These are phyloP conservation scores for Candida glaebosa DNA, from an alignment of 805 yeast genomes.

Conservation along the genomic window DNA sequence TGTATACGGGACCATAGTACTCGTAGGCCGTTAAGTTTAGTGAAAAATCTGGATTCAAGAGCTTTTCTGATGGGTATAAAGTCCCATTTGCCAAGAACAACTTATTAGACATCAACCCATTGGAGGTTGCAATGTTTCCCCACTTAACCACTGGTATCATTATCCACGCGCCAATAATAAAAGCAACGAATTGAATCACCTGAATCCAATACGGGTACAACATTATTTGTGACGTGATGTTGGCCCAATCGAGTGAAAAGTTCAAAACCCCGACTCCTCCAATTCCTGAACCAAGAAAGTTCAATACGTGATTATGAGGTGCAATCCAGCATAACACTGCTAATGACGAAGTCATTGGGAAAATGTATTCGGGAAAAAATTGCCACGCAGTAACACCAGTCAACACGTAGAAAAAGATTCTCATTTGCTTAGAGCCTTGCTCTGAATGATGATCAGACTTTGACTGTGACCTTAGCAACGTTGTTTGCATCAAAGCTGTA, in stretches of 20 bases:
- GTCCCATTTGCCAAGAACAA: conserved; percentile 36
- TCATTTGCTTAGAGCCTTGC: conserved; percentile 28
- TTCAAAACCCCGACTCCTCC: conserved; percentile 52
- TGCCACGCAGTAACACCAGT: conserved; percentile 41
- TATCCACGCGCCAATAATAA: conserved; percentile 46
- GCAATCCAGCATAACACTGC: conserved; percentile 50
- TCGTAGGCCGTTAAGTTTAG: conserved; percentile 47
- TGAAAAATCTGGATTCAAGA: conserved; percentile 35
- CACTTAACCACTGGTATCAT: conserved; percentile 47
- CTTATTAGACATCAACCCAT: conserved; percentile 47
- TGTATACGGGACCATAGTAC: conserved; percentile 40
- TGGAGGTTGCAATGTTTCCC: conserved; percentile 25
- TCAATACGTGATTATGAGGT: conserved; percentile 36
- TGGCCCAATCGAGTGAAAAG: conserved; percentile 51
- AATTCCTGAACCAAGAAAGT: conserved; percentile 50
- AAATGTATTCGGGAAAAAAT: conserved; percentile 45
- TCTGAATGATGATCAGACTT: conserved; percentile 15
- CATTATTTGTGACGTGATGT: conserved; percentile 49
- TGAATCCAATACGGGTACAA: conserved; percentile 52
- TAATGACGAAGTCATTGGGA: conserved; percentile 47
- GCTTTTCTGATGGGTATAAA: conserved; percentile 38
- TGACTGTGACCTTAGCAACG: conserved; percentile 33
- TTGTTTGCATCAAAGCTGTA: conserved; percentile 50
- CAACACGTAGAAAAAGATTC: conserved; percentile 34
- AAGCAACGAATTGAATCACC: conserved; percentile 45